phyloP scores from a whole-genome alignment of 352 stramenopile species.

The Phytophthora pisi region DNA sequence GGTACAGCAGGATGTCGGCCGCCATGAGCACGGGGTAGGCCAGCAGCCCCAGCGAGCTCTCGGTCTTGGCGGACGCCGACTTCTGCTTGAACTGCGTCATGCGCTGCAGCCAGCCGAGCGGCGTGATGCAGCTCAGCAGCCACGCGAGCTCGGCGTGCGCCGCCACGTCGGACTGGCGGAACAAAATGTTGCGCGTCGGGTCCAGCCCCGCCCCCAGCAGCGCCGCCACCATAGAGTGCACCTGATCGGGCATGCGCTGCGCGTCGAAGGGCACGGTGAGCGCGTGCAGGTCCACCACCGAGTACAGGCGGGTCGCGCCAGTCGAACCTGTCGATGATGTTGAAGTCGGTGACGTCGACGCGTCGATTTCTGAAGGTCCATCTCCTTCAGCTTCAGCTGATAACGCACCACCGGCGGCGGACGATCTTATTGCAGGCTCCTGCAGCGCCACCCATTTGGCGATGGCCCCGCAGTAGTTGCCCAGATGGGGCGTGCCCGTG shows the following conservation, averaged over 20 bases:
- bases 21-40: constrained; percentile 99
- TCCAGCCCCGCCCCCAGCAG: constrained; percentile 95
- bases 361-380: constrained; percentile 25
- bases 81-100: constrained; percentile 99
- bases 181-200: constrained; percentile 70
- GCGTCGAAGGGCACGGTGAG: constrained; percentile 97
- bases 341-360: constrained; percentile 27
- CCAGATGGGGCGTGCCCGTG: constrained; percentile 97
- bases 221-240: constrained; percentile 91
- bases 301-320: constrained; percentile 46
- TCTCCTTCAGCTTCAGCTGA: neutral
- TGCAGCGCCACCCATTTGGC: constrained; percentile 98
- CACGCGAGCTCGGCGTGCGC: constrained; percentile 97
- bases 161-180: constrained; percentile 81
- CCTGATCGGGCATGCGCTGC: constrained; percentile 85
- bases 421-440: constrained; percentile 28
- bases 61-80: constrained; percentile 73
- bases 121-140: constrained; percentile 97
- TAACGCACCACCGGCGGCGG: constrained; percentile 12
- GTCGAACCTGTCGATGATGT: constrained; percentile 4
- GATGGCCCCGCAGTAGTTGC: constrained; percentile 99
- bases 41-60: constrained; percentile 93
- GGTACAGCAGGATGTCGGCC: constrained; percentile 99
- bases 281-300: constrained; percentile 97
- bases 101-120: constrained; percentile 97